phyloP scores from a whole-genome alignment of 2,329 filamentous ascomycete species.

The Aureobasidium subglaciale region DNA sequence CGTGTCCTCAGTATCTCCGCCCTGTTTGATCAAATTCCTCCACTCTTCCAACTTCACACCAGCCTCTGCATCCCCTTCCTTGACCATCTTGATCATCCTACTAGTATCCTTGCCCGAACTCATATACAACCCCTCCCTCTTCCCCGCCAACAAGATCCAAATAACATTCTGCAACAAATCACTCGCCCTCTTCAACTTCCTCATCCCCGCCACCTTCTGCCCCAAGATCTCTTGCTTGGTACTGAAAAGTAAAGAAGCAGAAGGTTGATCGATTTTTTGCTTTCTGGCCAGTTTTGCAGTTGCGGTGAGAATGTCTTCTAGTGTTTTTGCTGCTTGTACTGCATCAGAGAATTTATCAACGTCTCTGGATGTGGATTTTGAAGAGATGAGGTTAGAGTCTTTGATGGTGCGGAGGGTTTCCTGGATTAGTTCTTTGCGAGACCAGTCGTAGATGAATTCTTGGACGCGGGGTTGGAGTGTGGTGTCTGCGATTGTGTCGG shows the following conservation, averaged over 20 bases:
- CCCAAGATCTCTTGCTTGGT: conserved; percentile 20
- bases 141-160: conserved; percentile 27
- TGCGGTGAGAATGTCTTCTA: conserved; percentile 22
- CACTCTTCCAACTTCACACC: conserved; percentile 23
- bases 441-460: conserved; percentile 22
- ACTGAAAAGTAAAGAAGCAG: conserved; percentile 13
- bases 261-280: conserved; percentile 22
- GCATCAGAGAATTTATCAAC: conserved; percentile 24
- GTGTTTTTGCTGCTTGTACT: conserved; percentile 19
- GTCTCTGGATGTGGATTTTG: conserved; percentile 21
- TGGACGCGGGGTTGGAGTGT: conserved; percentile 19
- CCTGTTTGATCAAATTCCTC: conserved; percentile 26
- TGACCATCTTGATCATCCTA: conserved; percentile 28
- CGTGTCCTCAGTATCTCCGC: conserved; percentile 21
- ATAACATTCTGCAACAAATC: conserved; percentile 29
- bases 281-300: conserved; percentile 23
- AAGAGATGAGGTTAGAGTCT: conserved; percentile 19
- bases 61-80: conserved; percentile 21
- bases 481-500: conserved; percentile 21
- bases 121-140: conserved; percentile 23
- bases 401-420: conserved; percentile 15
- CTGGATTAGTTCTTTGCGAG: conserved; percentile 21
- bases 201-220: conserved; percentile 22
- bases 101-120: conserved; percentile 31
- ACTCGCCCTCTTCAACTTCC: conserved; percentile 22